Evolutionary conservation across 2,329 filamentous ascomycete genomes (phyloP).

Genomic region (Dactylellina parvicollis): DNA sequence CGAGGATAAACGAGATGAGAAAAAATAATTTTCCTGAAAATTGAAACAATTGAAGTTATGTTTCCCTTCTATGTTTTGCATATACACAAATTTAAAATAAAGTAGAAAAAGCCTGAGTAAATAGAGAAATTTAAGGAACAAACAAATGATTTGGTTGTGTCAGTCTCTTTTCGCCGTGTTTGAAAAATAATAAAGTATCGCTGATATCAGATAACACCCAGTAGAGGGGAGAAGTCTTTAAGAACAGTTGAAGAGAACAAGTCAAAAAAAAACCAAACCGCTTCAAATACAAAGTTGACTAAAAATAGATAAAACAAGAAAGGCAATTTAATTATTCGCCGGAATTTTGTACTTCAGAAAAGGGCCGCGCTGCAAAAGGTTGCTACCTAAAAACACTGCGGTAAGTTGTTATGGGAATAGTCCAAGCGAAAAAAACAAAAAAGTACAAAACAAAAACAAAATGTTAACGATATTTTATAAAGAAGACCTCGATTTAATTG

Average conservation of each 20-base stretch:
- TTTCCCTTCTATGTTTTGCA: background rate
- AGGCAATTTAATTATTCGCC: conserved; percentile 39
- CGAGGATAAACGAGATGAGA: no score
- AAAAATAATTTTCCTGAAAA: no score
- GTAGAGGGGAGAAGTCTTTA: conserved; percentile 1
- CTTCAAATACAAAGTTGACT: conserved; percentile 2
- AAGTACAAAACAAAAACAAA: conserved; percentile 30
- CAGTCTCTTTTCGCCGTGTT: background rate
- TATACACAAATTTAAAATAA: no score
- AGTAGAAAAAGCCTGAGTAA: background rate
- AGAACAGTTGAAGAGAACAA: conserved; percentile 12
- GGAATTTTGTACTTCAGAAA: conserved; percentile 20
- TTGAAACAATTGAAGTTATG: no score
- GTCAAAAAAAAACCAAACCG: conserved; percentile 4
- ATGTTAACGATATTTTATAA: conserved; percentile 26
- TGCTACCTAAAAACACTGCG: conserved; percentile 36
- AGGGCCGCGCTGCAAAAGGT: conserved; percentile 19
- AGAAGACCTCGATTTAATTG: background rate
- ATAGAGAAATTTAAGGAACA: background rate
- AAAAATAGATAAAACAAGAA: conserved; percentile 4
- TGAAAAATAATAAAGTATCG: conserved; percentile 12
- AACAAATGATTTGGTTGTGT: background rate
- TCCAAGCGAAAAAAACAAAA: conserved; percentile 12
- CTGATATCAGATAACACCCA: conserved; percentile 34
- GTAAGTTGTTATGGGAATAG: conserved; percentile 39